Evolutionary conservation across 768 basidiomycete species (phyloP), one percentile per base, ranked within the genome.

Genomic region (Boletus barrowsii): DNA sequence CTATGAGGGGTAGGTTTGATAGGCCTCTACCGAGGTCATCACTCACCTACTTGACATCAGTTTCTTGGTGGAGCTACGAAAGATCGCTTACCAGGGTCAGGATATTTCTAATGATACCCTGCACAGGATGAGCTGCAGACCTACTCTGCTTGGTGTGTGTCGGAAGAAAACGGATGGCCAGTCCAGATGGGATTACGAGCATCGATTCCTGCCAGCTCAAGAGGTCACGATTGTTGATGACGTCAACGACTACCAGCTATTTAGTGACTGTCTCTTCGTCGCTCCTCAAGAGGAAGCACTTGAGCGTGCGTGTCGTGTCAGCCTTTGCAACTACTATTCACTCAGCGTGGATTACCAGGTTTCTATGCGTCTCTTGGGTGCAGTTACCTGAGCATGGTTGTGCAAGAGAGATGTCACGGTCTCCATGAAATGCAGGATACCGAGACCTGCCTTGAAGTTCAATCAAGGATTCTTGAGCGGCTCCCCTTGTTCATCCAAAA

Each of bases 401-500:
- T 96, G 40, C 79, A 79, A 57, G 90, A 93, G 64, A 84, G 86
- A 36, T 88, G 88, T 62, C 76, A 81, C 45, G 75, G 80, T 2
- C 70, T 77, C 6, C 64, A 64, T 5, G 83, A 87, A 63, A 64
- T 83, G 13, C 68, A 65, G 26, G 67, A 73, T 42, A 75, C 78
- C 1, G 74, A 75, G 52, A 67, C 70, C 24, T 79, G 82, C 8
- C 51, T 59, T 2, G 80, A 84, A 11, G 79, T 77, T n/a, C 81
- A 81, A 10, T 60, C 74, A 4, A 72, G 88, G 44, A 81, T 92
- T 22, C 70, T 94, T 29, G 87, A 95, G 68, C 76, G 93, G 20
- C 75, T 95, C 24, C 89, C 93, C 2, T 75, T 98, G 32, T 96
- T 97, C 75, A 75, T 96, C 8, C 86, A 93, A 43, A 93, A 93